phyloP scores from a whole-genome alignment of 2,329 filamentous ascomycete genomes.

The Pseudohalonectria lignicola region DNA sequence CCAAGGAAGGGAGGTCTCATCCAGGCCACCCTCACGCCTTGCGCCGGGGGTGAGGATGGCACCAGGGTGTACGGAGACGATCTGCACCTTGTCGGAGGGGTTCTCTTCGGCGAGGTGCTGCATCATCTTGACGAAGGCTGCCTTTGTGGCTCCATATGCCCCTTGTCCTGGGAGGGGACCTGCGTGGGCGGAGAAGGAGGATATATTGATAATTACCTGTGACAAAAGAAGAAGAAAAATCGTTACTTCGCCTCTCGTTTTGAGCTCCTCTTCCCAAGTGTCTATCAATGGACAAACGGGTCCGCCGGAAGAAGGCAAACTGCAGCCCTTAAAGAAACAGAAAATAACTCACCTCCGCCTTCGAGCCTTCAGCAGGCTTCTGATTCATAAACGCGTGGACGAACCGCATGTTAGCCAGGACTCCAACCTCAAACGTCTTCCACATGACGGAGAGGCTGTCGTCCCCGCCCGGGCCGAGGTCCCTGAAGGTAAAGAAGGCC shows the following conservation, averaged over 20 bases:
- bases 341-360: no score
- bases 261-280: no score
- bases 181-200: neutral
- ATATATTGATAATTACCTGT: neutral
- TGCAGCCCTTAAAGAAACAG: no score
- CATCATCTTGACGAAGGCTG: slow-evolving; percentile 20
- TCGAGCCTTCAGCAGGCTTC: no score
- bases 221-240: no score
- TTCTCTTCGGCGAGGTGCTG: slow-evolving; percentile 25
- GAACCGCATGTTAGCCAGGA: neutral
- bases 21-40: slow-evolving; percentile 9
- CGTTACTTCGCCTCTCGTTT: no score
- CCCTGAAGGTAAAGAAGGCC: neutral
- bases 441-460: neutral
- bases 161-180: neutral
- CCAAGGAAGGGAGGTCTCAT: slow-evolving; percentile 13
- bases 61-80: slow-evolving; percentile 28
- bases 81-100: slow-evolving; percentile 19
- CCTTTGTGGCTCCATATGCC: slow-evolving; percentile 25
- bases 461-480: neutral
- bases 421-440: neutral
- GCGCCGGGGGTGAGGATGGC: slow-evolving; percentile 20
- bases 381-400: neutral
- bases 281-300: no score
- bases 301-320: no score